A percentile compares a stretch with the other conserved stretches of the same genome.
Evolutionary conservation across 2,329 filamentous ascomycete species (phyloP).

Genomic region (Zelopaecilomyces penicillatus): DNA sequence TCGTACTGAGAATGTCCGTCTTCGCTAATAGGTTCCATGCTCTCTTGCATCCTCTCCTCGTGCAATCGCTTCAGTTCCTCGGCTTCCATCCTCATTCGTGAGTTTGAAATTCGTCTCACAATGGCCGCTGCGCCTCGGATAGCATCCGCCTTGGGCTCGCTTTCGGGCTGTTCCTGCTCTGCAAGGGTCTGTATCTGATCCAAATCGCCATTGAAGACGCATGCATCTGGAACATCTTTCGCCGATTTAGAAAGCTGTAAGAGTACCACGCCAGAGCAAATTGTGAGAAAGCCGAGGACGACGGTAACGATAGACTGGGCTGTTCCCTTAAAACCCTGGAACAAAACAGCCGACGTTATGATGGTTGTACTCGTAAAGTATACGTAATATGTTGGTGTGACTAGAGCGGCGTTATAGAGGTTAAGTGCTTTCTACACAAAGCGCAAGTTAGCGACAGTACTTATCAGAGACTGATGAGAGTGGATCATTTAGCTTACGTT

Average conservation of each 20-base stretch:
- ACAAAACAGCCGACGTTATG: conserved; percentile 84
- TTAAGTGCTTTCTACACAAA: conserved; percentile 87
- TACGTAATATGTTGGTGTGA: conserved; percentile 97
- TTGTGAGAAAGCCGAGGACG: conserved; percentile 86
- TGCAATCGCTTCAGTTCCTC: conserved; percentile 71
- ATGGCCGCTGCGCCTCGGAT: conserved; percentile 88
- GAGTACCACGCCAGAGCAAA: conserved; percentile 85
- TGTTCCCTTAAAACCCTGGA: conserved; percentile 88
- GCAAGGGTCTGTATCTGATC: conserved; percentile 94
- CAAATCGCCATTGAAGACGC: conserved; percentile 85
- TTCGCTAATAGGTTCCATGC: conserved; percentile 68
- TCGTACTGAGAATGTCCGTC: conserved; percentile 64
- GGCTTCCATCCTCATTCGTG: conserved; percentile 68
- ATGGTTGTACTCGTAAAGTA: conserved; percentile 97
- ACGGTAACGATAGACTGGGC: conserved; percentile 74
- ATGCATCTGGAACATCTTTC: conserved; percentile 91
- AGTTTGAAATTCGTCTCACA: conserved; percentile 69
- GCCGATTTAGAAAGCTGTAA: conserved; percentile 96
- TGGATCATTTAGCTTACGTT: conserved; percentile 58
- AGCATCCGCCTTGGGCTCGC: conserved; percentile 91
- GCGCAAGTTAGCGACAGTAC: conserved; percentile 20
- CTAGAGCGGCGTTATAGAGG: conserved; percentile 89
- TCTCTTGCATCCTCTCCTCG: conserved; percentile 65
- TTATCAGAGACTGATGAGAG: not conserved
- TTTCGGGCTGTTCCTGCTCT: conserved; percentile 91